Evolutionary conservation across 1,284 basidiomycete species (phyloP), one percentile per base, ranked within the genome.

Genomic region (Papiliotrema fonsecae): DNA sequence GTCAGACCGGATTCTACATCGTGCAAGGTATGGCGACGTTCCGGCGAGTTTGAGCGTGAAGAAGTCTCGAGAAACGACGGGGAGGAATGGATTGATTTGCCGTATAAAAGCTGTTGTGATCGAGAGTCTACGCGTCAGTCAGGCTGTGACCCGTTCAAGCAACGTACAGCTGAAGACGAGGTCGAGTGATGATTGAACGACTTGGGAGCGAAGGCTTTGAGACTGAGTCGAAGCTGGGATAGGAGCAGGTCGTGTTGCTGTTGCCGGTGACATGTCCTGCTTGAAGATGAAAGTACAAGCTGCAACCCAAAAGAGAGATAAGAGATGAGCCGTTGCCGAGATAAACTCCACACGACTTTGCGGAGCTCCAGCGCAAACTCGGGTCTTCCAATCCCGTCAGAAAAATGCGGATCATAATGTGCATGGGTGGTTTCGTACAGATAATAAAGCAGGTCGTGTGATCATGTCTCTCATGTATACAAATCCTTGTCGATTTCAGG

Each of bases 91-190:
- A 65, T 49, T 31, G 55, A 47, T 26, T 58, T 57, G 6, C 64
- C 66, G 48, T 66, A 69, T 41, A 63, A 61, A n/a, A 67, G 55
- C 38, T 72, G 66, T 52, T 74, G 72, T 9, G 70, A 72, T 22
- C 70, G 61, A 0, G 69, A 70, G 55, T 72, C 72, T 74, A 49
- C 5, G 54, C 45, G 18, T 1, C 7, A 9, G n/a, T 35, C 2
- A 10, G 19, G 19, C 1, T n/a, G 45, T 45, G 1, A 7, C 26
- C 26, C 18, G 25, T 24, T 11, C 6, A 19, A 3, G 28, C 28
- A 18, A 9, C 14, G 25, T 45, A 73, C 72, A 73, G 55, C 65
- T 69, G 54, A 73, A 73, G n/a, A 71, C 70, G 31, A 74, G 57
- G 38, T 74, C 70, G 31, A 74, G 56, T 36, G 57, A 62, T 46